Base-by-base conservation (phyloP, 805 yeast genomes). In the Debaryomyces tyrocola region DNA sequence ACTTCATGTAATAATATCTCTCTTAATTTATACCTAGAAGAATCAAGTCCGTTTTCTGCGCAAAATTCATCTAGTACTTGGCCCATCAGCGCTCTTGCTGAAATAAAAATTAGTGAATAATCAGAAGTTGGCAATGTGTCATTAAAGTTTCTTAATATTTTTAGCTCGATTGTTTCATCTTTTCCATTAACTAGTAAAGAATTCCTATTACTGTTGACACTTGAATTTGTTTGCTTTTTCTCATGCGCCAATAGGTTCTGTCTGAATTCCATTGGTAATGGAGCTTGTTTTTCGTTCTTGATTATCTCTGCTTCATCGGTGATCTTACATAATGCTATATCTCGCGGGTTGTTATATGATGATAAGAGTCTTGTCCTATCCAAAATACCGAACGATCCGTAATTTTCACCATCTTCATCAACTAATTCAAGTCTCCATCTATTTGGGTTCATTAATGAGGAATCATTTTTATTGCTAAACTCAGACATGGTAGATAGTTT, bases 391-490 rank as follows among this genome's bases (percentile, higher is more conserved):
- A 94, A 91, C 43, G 90, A 88, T 54, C 95, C 99, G 44, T 89
- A 90, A 33, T 87, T 84, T 42, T 95, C 97, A 6, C 92, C 92
- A 60, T 91, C 97, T 42, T 92, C 98, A 62, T 94, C 99, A 0
- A 87, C 90, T 18, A 92, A 73, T 47, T 87, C 87, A 29, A 92
- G 59, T 44, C 84, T 75, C 94, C 96, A 90, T 48, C 66, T 64
- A 56, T 86, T 85, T 0, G 91, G 87, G 49, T 85, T 80, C 42
- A 63, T 56, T 35, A 21, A 37, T 6, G 42, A 34, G 28, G 62
- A 44, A 18, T 45, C 45, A 4, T 42, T 41, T 24, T 42, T 31
- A 9, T 17, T 20, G 50, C 61, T 44, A 53, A 47, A 49, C 37
- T 50, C 58, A 37, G 56, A 42, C 18, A 54, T 20, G 52, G 67